phyloP scores from a whole-genome alignment of 1,139 yeast species.

The Protomyces arabidopsidicola region DNA sequence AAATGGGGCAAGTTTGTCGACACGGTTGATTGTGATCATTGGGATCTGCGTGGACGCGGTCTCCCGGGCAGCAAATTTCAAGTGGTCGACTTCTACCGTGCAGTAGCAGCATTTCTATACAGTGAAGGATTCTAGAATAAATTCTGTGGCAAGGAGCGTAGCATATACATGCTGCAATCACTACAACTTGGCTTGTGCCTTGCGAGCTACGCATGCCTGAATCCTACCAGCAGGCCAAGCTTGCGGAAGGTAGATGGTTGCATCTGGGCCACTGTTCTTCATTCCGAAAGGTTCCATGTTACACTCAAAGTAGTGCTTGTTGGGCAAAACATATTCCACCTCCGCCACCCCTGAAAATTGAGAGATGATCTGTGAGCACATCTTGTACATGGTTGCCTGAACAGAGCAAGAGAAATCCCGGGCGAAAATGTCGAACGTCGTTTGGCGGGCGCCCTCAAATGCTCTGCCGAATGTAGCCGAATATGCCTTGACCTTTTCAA shows the following conservation, averaged over 20 bases:
- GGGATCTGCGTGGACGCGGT: constrained; percentile 49
- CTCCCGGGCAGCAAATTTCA: constrained; percentile 24
- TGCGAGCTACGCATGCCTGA: constrained; percentile 75
- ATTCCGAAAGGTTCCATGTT: constrained; percentile 76
- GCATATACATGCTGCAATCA: background rate
- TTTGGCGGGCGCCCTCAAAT: constrained; percentile 56
- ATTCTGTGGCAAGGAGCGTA: constrained; percentile 6
- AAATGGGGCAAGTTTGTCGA: constrained; percentile 84
- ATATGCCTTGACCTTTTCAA: constrained; percentile 46
- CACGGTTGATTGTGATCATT: constrained; percentile 74
- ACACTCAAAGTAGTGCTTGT: constrained; percentile 79
- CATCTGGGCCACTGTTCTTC: constrained; percentile 54
- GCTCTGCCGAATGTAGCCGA: constrained; percentile 39
- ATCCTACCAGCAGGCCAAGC: constrained; percentile 91
- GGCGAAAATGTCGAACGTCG: constrained; percentile 75
- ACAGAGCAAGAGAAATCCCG: constrained; percentile 82
- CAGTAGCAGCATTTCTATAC: constrained; percentile 8
- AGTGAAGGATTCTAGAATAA: constrained; percentile 15
- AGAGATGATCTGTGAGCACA: constrained; percentile 67
- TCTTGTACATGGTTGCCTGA: constrained; percentile 93
- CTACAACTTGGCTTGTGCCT: constrained; percentile 46
- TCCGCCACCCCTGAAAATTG: constrained; percentile 53
- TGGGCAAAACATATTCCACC: constrained; percentile 75
- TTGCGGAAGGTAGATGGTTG: constrained; percentile 81
- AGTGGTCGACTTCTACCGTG: constrained; percentile 24